Conservation (phyloP, 2,329 filamentous ascomycete species). For the Cryphonectria radicalis region DNA sequence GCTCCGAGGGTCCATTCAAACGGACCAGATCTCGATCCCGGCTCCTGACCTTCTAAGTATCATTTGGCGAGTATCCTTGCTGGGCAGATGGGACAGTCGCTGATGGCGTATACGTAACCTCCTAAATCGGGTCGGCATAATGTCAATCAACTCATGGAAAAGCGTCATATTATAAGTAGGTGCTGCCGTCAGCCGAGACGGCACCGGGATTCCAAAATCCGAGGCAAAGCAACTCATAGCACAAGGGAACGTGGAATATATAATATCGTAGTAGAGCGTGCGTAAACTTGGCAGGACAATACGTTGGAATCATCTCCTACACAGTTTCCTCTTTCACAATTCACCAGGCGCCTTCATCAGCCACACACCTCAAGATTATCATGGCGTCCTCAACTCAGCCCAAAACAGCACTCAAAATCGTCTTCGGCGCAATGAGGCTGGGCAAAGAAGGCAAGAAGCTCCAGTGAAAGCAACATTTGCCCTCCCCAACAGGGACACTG, state of each 20-base stretch:
- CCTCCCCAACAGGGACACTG: neutral
- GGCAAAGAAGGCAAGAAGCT: conserved; percentile 30
- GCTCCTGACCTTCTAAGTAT: too few relatives aligned
- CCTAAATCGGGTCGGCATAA: neutral
- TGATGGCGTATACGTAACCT: neutral
- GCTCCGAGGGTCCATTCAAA: too few relatives aligned
- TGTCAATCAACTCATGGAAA: neutral
- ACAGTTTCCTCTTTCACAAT: neutral
- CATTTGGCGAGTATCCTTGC: too few relatives aligned
- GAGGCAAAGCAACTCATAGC: neutral
- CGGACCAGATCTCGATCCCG: too few relatives aligned
- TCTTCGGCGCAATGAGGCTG: conserved; percentile 40
- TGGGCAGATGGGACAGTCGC: too few relatives aligned
- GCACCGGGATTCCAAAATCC: neutral
- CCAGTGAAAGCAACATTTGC: too few relatives aligned
- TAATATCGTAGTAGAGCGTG: neutral
- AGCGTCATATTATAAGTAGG: neutral
- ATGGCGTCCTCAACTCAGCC: conserved; percentile 5
- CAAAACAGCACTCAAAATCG: conserved; percentile 30
- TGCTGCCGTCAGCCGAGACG: neutral
- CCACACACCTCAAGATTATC: neutral
- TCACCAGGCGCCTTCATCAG: too few relatives aligned
- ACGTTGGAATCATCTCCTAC: neutral
- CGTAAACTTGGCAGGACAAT: neutral
- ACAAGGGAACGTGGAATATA: neutral